phyloP scores from a whole-genome alignment of 2,329 filamentous ascomycete species.

The Emmonsiellopsis sp. region DNA sequence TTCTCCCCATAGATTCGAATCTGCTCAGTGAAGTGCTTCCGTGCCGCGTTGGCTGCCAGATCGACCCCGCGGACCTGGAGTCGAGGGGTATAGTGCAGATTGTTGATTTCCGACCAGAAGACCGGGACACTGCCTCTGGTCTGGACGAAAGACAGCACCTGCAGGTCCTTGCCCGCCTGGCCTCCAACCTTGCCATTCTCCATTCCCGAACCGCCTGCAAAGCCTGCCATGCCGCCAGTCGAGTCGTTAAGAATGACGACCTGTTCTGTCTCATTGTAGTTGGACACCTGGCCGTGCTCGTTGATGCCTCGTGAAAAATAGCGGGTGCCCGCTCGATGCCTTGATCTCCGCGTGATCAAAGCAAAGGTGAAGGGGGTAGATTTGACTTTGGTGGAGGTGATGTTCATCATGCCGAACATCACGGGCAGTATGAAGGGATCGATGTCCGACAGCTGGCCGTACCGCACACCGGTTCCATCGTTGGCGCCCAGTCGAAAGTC shows the following conservation, averaged over 20 bases:
- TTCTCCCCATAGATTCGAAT: conserved; percentile 91
- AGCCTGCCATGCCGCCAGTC: conserved; percentile 64
- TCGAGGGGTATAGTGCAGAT: conserved; percentile 80
- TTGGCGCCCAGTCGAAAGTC: conserved; percentile 62
- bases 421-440: conserved; percentile 93
- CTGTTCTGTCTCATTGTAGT: conserved; percentile 98
- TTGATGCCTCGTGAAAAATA: conserved; percentile 94
- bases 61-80: conserved; percentile 81
- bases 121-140: conserved; percentile 93
- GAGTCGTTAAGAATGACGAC: conserved; percentile 80
- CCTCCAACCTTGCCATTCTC: conserved; percentile 60
- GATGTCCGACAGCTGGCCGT: conserved; percentile 57
- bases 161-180: conserved; percentile 60
- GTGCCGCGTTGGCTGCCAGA: conserved; percentile 65
- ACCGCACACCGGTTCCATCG: conserved; percentile 36
- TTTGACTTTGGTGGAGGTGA: conserved; percentile 78
- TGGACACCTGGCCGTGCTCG: conserved; percentile 88
- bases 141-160: conserved; percentile 90
- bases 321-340: conserved; percentile 79
- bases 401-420: conserved; percentile 93
- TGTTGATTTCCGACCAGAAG: conserved; percentile 95
- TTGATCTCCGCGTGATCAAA: conserved; percentile 79
- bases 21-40: conserved; percentile 86
- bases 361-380: conserved; percentile 72
- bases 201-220: conserved; percentile 65